Percentiles rank a stretch among this genome's conserved stretches.
phyloP scores from a whole-genome alignment of 1,284 basidiomycete genomes.

The Leccinum griseonigrum region DNA sequence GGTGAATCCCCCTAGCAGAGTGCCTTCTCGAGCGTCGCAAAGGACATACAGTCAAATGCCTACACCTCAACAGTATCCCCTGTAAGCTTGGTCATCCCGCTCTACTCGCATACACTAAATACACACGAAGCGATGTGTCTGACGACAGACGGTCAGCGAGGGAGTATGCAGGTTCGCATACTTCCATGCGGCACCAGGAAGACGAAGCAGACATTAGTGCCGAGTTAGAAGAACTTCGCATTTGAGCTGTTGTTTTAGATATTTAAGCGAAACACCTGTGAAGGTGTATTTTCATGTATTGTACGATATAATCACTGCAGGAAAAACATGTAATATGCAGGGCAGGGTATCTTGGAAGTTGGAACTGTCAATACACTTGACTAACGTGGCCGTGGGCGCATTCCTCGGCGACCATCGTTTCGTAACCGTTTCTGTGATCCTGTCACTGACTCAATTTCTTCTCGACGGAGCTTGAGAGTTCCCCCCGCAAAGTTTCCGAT shows the following conservation, averaged over 20 bases:
- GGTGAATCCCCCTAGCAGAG: slow-evolving; percentile 20
- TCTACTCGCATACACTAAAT: slow-evolving; percentile 11
- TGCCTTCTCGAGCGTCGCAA: slow-evolving; percentile 31
- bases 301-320: background rate
- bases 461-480: slow-evolving; percentile 56
- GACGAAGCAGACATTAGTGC: slow-evolving; percentile 25
- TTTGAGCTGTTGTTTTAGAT: slow-evolving; percentile 15
- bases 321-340: background rate
- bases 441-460: slow-evolving; percentile 53
- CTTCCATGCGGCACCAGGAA: slow-evolving; percentile 15
- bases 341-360: background rate
- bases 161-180: slow-evolving; percentile 19
- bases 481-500: slow-evolving; percentile 73
- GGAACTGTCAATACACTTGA: background rate
- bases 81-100: slow-evolving; percentile 17
- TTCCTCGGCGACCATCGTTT: slow-evolving; percentile 16
- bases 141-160: slow-evolving; percentile 30
- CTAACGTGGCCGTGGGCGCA: slow-evolving; percentile 15
- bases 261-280: slow-evolving; percentile 12
- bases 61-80: slow-evolving; percentile 14
- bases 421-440: slow-evolving; percentile 22
- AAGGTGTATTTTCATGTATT: slow-evolving; percentile 7
- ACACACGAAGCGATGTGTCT: slow-evolving; percentile 17
- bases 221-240: slow-evolving; percentile 23
- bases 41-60: slow-evolving; percentile 26